Evolutionary conservation across 2,329 filamentous ascomycete genomes (phyloP), one percentile per base, ranked within the genome.

Genomic region (Penicillium griseofulvum): DNA sequence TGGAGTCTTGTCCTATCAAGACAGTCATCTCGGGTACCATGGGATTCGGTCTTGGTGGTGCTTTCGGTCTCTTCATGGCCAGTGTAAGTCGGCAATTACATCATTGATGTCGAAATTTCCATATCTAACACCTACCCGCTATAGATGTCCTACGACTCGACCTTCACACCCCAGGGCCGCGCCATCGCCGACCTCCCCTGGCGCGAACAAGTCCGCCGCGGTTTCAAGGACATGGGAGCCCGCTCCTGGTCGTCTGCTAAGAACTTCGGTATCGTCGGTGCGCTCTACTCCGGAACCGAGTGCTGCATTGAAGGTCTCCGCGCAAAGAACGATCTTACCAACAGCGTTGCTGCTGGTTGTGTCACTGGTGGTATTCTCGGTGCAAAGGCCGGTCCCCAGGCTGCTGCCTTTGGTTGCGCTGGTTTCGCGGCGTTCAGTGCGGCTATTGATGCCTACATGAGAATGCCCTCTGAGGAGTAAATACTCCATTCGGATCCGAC

Each of bases 1-100:
- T 97, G 90, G 92, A 97, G 75, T 95, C 90, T 33, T 99, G 94
- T 72, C 85, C 88, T 24, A 87, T 87, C 55, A 99, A 99, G 76
- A 89, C 91, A 17, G 87, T 85, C 65, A 88, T 99, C 76, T 89
- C 92, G 0, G 94, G 93, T 54, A 90, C 88, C 24, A 95, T 95
- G 85, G 94, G 94, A 16, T 97, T 97, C 68, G 94, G 87, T 36
- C 87, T 99, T 63, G 94, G 94, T 60, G 94, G 91, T 68, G 80
- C 95, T 41, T 99, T 99, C 66, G 94, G 94, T 65, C 83, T 97
- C 68, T 99, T 99, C 80, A 99, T 97, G 93, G 91, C 92, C 56
- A 94, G 90, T 69, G 91, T 96, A 86, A 61, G 88, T 80, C 19
- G 37, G 26, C 38, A 31, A 22, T 49, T 24, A n/a, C 29, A 41